These are phyloP conservation scores for Lipomyces orientalis DNA, from an alignment of 805 yeast genomes.

Conservation along the genomic window DNA sequence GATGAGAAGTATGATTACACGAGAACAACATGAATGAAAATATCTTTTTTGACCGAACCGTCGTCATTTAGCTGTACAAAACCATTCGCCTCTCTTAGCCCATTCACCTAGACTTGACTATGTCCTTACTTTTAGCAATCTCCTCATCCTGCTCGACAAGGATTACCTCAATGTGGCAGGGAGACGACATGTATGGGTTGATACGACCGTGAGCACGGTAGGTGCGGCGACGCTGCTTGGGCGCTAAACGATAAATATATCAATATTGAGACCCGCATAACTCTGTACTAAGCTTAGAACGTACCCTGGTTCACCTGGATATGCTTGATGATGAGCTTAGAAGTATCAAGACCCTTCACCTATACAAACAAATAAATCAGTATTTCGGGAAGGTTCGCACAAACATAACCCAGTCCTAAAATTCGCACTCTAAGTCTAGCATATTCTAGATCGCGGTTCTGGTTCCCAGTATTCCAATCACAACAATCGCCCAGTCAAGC, in stretches of 20 bases:
- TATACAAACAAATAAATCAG: constrained; percentile 38
- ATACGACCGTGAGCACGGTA: constrained; percentile 99
- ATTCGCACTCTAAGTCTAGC: neutral
- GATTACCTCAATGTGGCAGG: constrained; percentile 98
- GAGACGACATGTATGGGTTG: constrained; percentile 98
- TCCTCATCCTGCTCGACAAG: constrained; percentile 94
- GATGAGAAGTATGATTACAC: constrained; percentile 11
- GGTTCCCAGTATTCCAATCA: neutral
- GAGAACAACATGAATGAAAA: constrained; percentile 24
- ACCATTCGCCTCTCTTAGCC: neutral
- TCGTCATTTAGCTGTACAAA: constrained; percentile 6
- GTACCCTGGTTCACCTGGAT: constrained; percentile 93
- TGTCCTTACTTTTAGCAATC: constrained; percentile 88
- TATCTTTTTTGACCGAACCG: constrained; percentile 8
- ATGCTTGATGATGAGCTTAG: constrained; percentile 93
- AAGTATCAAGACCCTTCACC: constrained; percentile 95
- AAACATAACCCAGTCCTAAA: neutral
- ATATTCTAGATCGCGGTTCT: neutral
- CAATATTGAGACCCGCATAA: neutral
- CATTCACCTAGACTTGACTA: constrained; percentile 34
- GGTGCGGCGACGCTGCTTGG: constrained; percentile 99
- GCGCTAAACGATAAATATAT: constrained; percentile 59
- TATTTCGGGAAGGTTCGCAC: neutral
- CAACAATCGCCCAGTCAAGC: neutral
- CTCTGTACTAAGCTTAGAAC: neutral